Base-by-base conservation (phyloP, 768 basidiomycete species). In the Neoboletus brunneissimus region DNA sequence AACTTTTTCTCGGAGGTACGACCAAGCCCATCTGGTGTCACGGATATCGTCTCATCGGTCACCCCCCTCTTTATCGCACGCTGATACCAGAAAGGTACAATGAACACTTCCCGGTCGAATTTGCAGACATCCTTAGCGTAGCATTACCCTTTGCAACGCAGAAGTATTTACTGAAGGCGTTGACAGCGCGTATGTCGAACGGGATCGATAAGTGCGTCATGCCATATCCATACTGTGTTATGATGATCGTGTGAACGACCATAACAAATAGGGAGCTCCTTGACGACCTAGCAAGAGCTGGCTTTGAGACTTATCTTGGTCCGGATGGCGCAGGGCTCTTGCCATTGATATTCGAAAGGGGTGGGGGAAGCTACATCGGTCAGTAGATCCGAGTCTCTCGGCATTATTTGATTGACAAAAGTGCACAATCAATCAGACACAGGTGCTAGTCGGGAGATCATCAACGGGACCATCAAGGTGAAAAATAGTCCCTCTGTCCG, bases 391-490 rank as follows among this genome's bases (percentile, higher is more conserved):
- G 18, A 9, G 11, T n/a, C 9, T 44, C 13, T 47, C 16, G 13
- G 34, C 13, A 7, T 12, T 18, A 18, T 31, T 20, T 12, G 25
- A 37, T 41, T 23, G 32, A 52, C 20, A 7, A 12, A 2, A 0
- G 2, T 31, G 46, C 3, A 45, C 43, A 9, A 31, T 40, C 16
- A 15, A 52, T 29, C 47, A 73, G 75, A 74, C 51, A 67, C 66
- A 0, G 81, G 79, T n/a, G 70, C 77, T 0, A 74, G 77, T 37
- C 67, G 72, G 56, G 67, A 79, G 53, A 80, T 82, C 54, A 73
- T 73, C 25, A 73, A 79, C 25, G 80, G 82, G 22, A 71, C 71
- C 45, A 81, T 84, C 74, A 81, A 80, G 62, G 64, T 82, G 62
- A 81, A 77, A 67, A 73, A 71, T 51, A 76, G 76, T 25, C 55